Percentiles rank a stretch among this genome's conserved stretches.
phyloP scores from a whole-genome alignment of 176 grass and related monocot genomes.

The Cenchrus fungigraminus region DNA sequence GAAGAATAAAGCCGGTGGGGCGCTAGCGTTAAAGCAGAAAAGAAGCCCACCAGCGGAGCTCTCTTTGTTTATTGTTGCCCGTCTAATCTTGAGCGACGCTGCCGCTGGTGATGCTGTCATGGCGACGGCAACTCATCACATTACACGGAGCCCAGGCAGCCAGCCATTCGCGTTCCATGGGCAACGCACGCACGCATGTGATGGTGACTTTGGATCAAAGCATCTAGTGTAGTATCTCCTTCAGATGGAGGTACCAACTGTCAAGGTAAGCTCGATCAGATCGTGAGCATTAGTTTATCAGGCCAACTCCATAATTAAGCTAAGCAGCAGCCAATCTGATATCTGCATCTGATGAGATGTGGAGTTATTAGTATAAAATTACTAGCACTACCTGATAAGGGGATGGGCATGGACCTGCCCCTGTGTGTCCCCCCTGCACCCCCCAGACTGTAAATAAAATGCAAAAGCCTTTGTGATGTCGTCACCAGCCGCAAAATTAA shows the following conservation, averaged over 20 bases:
- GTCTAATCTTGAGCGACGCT: constrained; percentile 23
- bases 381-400: constrained; percentile 26
- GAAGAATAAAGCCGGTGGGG: constrained; percentile 14
- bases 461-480: constrained; percentile 27
- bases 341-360: constrained; percentile 43
- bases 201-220: constrained; percentile 61
- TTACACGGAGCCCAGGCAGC: neutral
- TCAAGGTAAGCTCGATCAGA: neutral
- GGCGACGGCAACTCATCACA: constrained; percentile 35
- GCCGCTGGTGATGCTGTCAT: constrained; percentile 19
- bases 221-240: constrained; percentile 24
- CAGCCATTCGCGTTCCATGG: neutral
- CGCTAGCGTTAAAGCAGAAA: neutral
- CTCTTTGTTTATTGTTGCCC: constrained; percentile 34
- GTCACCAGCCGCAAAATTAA: neutral
- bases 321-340: constrained; percentile 38
- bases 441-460: constrained; percentile 47
- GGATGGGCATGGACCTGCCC: neutral
- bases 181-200: constrained; percentile 41
- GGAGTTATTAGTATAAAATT: constrained; percentile 30
- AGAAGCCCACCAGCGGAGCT: neutral
- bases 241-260: constrained; percentile 17
- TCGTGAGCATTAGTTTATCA: constrained; percentile 42
- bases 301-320: constrained; percentile 5
- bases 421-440: constrained; percentile 12